Evolutionary conservation across 2,329 filamentous ascomycete genomes (phyloP).

Genomic region (Ploettnerulaceae sp.): DNA sequence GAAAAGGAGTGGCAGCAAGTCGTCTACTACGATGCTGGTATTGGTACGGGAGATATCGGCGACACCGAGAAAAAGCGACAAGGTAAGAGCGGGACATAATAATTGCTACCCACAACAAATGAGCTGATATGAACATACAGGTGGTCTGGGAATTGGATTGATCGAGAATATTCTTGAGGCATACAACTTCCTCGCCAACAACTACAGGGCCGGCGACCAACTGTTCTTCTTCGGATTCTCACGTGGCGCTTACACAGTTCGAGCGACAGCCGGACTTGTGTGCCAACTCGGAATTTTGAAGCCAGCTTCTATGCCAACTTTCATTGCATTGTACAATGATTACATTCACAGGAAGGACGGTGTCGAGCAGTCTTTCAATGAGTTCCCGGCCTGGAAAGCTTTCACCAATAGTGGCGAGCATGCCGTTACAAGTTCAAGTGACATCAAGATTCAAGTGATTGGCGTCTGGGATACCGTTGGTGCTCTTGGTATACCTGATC

Average conservation of each 20-base stretch:
- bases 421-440: not conserved
- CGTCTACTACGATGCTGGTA: conserved; percentile 17
- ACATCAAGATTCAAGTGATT: conserved; percentile 15
- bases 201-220: conserved; percentile 11
- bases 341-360: not conserved
- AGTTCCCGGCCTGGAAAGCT: not conserved
- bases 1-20: conserved; percentile 11
- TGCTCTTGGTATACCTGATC: conserved; percentile 5
- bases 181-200: conserved; percentile 39
- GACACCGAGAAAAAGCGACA: conserved; percentile 9
- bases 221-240: conserved; percentile 35
- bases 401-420: conserved; percentile 1
- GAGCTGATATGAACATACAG: conserved; percentile 1
- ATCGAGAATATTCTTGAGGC: conserved; percentile 14
- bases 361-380: conserved; percentile 1
- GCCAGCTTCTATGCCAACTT: conserved; percentile 3
- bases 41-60: conserved; percentile 15
- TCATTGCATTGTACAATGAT: conserved; percentile 3
- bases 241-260: conserved; percentile 37
- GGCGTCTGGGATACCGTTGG: conserved; percentile 21
- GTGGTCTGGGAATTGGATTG: conserved; percentile 14
- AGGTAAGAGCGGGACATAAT: not conserved
- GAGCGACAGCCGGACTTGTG: conserved; percentile 34
- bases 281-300: conserved; percentile 36
- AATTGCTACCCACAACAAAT: not conserved